A percentile compares a stretch with the other conserved stretches of the same genome.
Evolutionary conservation across 2,329 filamentous ascomycete genomes (phyloP).

Genomic region (Fusarium sp.): DNA sequence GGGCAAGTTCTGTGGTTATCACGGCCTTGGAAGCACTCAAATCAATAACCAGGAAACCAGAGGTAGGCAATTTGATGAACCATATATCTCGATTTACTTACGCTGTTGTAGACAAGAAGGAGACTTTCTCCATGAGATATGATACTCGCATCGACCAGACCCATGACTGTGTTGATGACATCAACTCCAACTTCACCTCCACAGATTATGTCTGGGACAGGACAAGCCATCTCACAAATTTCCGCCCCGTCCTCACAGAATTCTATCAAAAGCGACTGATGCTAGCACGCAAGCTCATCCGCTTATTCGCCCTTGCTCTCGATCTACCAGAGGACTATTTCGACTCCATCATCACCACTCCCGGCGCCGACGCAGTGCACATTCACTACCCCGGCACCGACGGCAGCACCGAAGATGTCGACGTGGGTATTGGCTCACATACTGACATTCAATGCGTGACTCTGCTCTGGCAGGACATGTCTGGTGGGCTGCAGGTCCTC

Average conservation of each 20-base stretch:
- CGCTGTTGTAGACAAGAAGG: neutral
- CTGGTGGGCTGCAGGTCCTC: neutral
- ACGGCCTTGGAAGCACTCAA: neutral
- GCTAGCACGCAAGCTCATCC: conserved; percentile 2
- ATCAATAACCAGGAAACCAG: conserved; percentile 6
- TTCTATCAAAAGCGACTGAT: conserved; percentile 2
- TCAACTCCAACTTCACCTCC: conserved; percentile 4
- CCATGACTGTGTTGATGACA: neutral
- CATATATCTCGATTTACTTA: neutral
- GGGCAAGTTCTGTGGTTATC: conserved; percentile 14
- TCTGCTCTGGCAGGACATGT: conserved; percentile 20
- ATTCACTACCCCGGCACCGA: conserved; percentile 7
- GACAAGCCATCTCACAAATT: neutral
- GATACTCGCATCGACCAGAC: neutral
- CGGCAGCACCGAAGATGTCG: neutral
- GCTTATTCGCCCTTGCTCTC: neutral
- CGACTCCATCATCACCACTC: conserved; percentile 1
- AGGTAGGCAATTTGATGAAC: neutral
- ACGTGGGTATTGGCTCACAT: conserved; percentile 5
- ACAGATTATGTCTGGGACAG: conserved; percentile 6
- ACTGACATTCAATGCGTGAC: conserved; percentile 10
- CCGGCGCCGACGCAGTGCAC: conserved; percentile 6
- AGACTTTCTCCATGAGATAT: conserved; percentile 14
- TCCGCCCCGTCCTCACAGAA: neutral
- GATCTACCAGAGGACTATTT: conserved; percentile 4